Conservation (phyloP, 768 basidiomycete genomes). For the Phaffia australis region DNA sequence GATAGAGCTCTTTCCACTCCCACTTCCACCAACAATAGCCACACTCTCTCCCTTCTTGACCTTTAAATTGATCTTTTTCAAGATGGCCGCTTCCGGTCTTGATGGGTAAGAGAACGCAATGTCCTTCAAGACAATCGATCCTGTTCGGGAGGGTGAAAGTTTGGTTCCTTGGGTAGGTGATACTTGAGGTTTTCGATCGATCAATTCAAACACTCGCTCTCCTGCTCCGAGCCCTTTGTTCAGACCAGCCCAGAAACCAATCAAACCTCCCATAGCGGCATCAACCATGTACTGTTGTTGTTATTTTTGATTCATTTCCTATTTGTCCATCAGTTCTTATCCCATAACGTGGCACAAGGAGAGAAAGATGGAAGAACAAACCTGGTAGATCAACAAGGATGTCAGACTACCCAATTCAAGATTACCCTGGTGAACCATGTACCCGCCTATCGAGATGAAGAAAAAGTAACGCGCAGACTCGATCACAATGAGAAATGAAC, state of each 20-base stretch:
- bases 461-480: slow-evolving; percentile 3
- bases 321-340: too few species aligned
- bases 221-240: slow-evolving; percentile 26
- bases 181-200: slow-evolving; percentile 25
- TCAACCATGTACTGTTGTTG: slow-evolving; percentile 20
- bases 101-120: slow-evolving; percentile 23
- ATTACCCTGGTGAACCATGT: slow-evolving; percentile 21
- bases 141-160: slow-evolving; percentile 8
- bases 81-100: slow-evolving; percentile 16
- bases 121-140: slow-evolving; percentile 10
- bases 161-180: slow-evolving; percentile 3
- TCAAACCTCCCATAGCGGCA: slow-evolving; percentile 17
- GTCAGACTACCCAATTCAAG: slow-evolving; percentile 22
- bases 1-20: slow-evolving; percentile 19
- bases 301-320: neutral
- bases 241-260: slow-evolving; percentile 23
- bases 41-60: slow-evolving; percentile 23
- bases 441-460: slow-evolving; percentile 17
- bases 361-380: neutral
- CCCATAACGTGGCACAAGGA: neutral
- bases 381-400: slow-evolving; percentile 24
- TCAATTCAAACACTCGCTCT: slow-evolving; percentile 24
- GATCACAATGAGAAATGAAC: neutral
- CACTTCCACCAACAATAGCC: slow-evolving; percentile 17
- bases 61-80: slow-evolving; percentile 12